Evolutionary conservation across 257 asterid species (phyloP).

Genomic region (Solanum chaucha): DNA sequence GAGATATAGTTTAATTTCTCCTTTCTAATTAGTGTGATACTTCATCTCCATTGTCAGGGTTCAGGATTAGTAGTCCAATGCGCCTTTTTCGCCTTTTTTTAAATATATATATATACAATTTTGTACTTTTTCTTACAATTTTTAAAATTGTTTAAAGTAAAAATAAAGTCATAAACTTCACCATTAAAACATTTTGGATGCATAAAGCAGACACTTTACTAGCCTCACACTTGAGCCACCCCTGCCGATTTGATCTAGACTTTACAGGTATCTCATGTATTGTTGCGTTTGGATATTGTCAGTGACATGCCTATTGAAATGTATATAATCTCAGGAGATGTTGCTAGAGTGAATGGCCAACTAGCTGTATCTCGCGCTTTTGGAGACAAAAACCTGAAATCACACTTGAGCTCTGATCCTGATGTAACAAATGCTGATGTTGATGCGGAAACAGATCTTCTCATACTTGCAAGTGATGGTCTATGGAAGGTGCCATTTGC

Average conservation of each 20-base stretch:
- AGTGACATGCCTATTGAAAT: not conserved
- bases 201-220: not conserved
- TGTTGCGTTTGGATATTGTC: not conserved
- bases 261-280: not conserved
- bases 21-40: not conserved
- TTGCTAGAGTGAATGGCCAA: conserved; percentile 84
- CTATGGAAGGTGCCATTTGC: conserved; percentile 62
- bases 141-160: not conserved
- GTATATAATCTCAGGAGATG: conserved; percentile 54
- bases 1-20: not conserved
- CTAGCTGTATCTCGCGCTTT: conserved; percentile 92
- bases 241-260: not conserved
- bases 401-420: conserved; percentile 75
- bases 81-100: not conserved
- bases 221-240: not conserved
- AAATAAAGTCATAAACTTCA: not conserved
- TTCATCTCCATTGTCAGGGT: not conserved
- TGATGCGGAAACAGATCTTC: conserved; percentile 48
- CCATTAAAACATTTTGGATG: not conserved
- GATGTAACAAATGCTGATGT: conserved; percentile 51
- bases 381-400: conserved; percentile 81
- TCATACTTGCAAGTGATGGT: conserved; percentile 93
- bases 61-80: not conserved
- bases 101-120: not conserved
- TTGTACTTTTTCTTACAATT: not conserved